phyloP scores from a whole-genome alignment of 768 basidiomycete species.

The Astraeus odoratus region DNA sequence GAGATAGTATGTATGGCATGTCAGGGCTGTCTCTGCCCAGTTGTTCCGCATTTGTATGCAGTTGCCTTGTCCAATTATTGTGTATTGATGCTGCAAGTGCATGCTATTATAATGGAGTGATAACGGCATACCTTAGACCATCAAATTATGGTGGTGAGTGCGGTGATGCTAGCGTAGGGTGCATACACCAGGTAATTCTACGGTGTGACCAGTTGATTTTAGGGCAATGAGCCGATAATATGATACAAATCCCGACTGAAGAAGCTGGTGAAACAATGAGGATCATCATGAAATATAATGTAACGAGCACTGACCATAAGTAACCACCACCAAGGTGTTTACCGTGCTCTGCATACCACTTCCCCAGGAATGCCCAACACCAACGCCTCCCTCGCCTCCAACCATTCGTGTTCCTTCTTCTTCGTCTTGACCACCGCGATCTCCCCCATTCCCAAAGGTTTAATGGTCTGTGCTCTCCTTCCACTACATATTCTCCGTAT shows the following conservation, averaged over 20 bases:
- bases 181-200: too few relatives aligned
- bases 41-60: background rate
- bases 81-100: background rate
- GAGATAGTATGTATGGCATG: background rate
- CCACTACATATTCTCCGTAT: constrained; percentile 78
- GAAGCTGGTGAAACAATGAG: background rate
- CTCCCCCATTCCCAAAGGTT: constrained; percentile 88
- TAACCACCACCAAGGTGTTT: constrained; percentile 11
- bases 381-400: constrained; percentile 92
- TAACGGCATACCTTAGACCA: too few relatives aligned
- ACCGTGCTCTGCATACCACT: constrained; percentile 75
- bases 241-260: background rate
- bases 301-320: background rate
- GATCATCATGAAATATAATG: background rate
- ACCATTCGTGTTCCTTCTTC: constrained; percentile 68
- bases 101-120: too few relatives aligned
- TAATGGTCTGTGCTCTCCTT: constrained; percentile 69
- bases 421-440: constrained; percentile 78
- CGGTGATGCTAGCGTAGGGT: too few relatives aligned
- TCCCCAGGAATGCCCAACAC: constrained; percentile 74
- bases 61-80: background rate
- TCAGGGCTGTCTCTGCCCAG: background rate
- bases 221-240: background rate
- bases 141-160: too few relatives aligned
- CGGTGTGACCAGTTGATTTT: background rate